Percentiles rank a stretch among this genome's conserved stretches.
These are phyloP conservation scores for Apiospora malaysiana DNA, from an alignment of 2,329 filamentous ascomycete genomes.

Conservation along the genomic window DNA sequence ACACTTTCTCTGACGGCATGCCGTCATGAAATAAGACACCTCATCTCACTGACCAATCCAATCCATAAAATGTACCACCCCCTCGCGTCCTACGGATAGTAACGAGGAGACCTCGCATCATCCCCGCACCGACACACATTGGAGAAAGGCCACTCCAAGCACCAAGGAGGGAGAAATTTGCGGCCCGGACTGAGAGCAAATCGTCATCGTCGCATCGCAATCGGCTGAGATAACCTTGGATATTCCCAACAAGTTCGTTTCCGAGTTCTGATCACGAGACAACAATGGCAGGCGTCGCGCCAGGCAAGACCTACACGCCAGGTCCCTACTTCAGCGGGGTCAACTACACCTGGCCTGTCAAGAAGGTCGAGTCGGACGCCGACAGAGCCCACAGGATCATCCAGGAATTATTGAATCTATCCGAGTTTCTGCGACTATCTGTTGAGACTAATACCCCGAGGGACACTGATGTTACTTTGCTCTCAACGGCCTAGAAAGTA, in stretches of 20 bases:
- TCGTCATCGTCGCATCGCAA: background rate
- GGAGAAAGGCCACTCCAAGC: background rate
- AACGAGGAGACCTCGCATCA: background rate
- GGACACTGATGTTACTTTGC: too few species aligned
- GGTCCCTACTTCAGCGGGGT: conserved; percentile 32
- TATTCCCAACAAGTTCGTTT: background rate
- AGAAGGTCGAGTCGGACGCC: conserved; percentile 28
- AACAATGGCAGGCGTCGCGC: conserved; percentile 31
- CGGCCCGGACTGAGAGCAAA: background rate
- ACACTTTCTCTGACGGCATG: background rate
- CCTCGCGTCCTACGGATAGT: background rate
- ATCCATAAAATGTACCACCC: background rate
- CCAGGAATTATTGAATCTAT: conserved; percentile 22
- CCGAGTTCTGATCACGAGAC: background rate
- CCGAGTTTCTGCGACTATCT: background rate
- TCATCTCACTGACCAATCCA: background rate
- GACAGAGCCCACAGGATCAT: conserved; percentile 30
- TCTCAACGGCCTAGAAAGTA: background rate
- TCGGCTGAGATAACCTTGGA: background rate
- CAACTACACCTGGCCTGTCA: conserved; percentile 27
- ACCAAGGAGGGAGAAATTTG: background rate
- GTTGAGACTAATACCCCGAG: background rate
- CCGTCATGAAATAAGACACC: background rate
- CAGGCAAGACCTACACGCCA: conserved; percentile 30
- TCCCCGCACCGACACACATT: background rate